Evolutionary conservation across 2,329 filamentous ascomycete species (phyloP).

Genomic region (Myotisia sp.): DNA sequence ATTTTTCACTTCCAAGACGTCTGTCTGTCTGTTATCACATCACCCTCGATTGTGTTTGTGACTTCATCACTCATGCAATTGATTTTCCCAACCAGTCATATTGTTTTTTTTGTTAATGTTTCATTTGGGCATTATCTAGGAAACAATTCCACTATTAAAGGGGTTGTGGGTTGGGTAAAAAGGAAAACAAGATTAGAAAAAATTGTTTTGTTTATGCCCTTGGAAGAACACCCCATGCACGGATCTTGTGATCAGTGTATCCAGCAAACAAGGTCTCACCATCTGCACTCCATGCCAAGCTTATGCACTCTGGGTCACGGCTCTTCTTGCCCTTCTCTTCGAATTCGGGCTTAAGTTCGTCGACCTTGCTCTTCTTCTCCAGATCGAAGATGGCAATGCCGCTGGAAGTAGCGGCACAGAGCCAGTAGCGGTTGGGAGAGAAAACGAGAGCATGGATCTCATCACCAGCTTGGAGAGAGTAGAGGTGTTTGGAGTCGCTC

Average conservation of each 20-base stretch:
- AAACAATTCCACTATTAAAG: slow-evolving; percentile 5
- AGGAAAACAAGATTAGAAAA: background rate
- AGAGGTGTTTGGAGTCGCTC: slow-evolving; percentile 99
- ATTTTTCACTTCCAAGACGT: too few species aligned
- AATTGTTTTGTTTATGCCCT: slow-evolving; percentile 1
- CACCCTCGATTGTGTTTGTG: too few species aligned
- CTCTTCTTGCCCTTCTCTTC: slow-evolving; percentile 95
- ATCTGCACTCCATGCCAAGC: slow-evolving; percentile 92
- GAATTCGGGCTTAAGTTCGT: slow-evolving; percentile 98
- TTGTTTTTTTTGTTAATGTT: too few species aligned
- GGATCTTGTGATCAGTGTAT: slow-evolving; percentile 99
- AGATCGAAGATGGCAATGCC: slow-evolving; percentile 99
- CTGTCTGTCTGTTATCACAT: too few species aligned
- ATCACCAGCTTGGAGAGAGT: slow-evolving; percentile 97
- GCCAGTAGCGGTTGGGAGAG: slow-evolving; percentile 99
- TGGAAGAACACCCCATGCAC: slow-evolving; percentile 66
- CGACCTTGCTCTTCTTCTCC: slow-evolving; percentile 99
- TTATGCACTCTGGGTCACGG: slow-evolving; percentile 95
- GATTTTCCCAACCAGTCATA: slow-evolving; percentile 6
- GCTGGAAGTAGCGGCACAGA: slow-evolving; percentile 92
- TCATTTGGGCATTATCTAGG: slow-evolving; percentile 6
- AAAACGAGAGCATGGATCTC: slow-evolving; percentile 99
- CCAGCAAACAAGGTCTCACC: slow-evolving; percentile 98
- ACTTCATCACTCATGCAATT: slow-evolving; percentile 4
- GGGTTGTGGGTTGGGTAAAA: slow-evolving; percentile 3